A percentile compares a stretch with the other conserved stretches of the same genome.
phyloP scores from a whole-genome alignment of 768 basidiomycete genomes.

The Mrakia hoshinonis region DNA sequence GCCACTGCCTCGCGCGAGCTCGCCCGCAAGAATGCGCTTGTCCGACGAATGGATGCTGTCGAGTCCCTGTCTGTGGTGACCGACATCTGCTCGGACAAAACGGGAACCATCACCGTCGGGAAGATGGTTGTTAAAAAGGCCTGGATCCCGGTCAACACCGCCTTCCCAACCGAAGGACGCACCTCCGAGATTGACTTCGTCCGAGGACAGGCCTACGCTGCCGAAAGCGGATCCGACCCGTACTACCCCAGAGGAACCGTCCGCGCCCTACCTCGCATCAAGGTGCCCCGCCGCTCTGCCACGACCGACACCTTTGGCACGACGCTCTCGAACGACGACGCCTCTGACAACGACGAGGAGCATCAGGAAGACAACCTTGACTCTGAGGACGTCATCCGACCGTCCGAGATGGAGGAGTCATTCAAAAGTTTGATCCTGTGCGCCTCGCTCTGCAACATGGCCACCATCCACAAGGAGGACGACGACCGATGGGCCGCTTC shows the following conservation, averaged over 20 bases:
- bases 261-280: conserved; percentile 27
- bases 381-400: conserved; percentile 34
- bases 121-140: conserved; percentile 46
- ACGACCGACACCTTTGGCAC: neutral
- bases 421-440: conserved; percentile 40
- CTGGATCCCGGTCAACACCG: conserved; percentile 42
- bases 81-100: conserved; percentile 56
- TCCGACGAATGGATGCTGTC: conserved; percentile 56
- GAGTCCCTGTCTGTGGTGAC: conserved; percentile 55
- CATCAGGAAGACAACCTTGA: conserved; percentile 34
- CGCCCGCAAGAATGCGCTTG: conserved; percentile 52
- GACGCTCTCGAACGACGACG: conserved; percentile 26
- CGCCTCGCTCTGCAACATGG: conserved; percentile 44
- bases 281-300: conserved; percentile 19
- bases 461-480: conserved; percentile 39
- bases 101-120: conserved; percentile 50
- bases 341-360: conserved; percentile 27
- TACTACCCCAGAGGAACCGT: conserved; percentile 42
- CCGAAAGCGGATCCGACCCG: conserved; percentile 40
- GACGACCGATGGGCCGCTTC: conserved; percentile 47
- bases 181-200: conserved; percentile 33
- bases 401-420: conserved; percentile 30
- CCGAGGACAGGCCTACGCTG: conserved; percentile 36
- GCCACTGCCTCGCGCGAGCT: conserved; percentile 53
- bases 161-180: conserved; percentile 34